phyloP scores from a whole-genome alignment of 495 filamentous ascomycete genomes.

The Coniosporium apollinis region DNA sequence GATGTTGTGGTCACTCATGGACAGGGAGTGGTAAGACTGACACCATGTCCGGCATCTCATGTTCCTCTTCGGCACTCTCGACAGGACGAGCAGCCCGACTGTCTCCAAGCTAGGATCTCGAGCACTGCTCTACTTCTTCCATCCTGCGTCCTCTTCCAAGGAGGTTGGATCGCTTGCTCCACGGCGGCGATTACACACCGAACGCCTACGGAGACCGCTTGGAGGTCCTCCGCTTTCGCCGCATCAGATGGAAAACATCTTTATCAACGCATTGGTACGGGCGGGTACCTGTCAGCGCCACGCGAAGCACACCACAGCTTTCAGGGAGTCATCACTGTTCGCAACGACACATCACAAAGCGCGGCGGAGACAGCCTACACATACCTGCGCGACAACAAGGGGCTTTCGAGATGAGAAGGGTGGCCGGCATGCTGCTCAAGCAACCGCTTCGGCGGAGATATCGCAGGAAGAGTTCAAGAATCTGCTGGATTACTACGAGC shows the following conservation, averaged over 20 bases:
- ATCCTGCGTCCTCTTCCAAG: conserved; percentile 12
- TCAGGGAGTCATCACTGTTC: neutral
- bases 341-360: conserved; percentile 7
- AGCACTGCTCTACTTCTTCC: conserved; percentile 26
- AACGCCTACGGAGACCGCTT: too few relatives aligned
- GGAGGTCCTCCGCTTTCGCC: too few relatives aligned
- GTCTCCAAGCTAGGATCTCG: conserved; percentile 30
- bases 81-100: conserved; percentile 34
- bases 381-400: neutral
- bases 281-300: conserved; percentile 47
- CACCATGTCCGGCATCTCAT: conserved; percentile 50
- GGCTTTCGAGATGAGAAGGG: conserved; percentile 3
- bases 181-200: too few relatives aligned
- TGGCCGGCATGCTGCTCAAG: neutral
- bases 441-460: conserved; percentile 3
- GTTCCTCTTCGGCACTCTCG: conserved; percentile 40
- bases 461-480: conserved; percentile 9
- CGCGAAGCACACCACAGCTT: conserved; percentile 12
- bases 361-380: conserved; percentile 6
- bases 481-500: conserved; percentile 9
- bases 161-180: too few relatives aligned
- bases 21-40: conserved; percentile 14
- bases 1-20: too few relatives aligned
- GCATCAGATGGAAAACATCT: conserved; percentile 36
- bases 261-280: conserved; percentile 47